Base-by-base conservation (phyloP, 257 asterid species). In the Solanum tacnaense region DNA sequence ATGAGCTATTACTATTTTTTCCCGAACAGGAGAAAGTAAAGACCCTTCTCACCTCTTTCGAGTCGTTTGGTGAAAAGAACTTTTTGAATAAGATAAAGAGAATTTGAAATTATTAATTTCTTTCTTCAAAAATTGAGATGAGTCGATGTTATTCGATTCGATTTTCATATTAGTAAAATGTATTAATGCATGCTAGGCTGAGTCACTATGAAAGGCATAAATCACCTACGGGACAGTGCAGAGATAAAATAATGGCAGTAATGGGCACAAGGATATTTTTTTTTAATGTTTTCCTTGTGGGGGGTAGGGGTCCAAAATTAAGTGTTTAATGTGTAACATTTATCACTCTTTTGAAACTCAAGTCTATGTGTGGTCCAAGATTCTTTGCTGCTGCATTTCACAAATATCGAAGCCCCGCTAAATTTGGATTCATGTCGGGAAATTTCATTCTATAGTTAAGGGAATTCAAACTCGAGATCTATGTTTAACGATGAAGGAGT, bases 371-470 rank as follows among this genome's bases (percentile, higher is more conserved):
- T 79, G 65, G 84, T 79, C 70, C 85, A 81, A 81, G 85, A 81
- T 46, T 81, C 70, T 60, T 46, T 29, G 29, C 35, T 81, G 70
- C 20, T 81, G 70, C 41, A 81, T 49, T 81, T 81, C 25, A 52
- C 62, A 52, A 18, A 4, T 4, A 46, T 46, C 56, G 7, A 13
- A 44, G 3, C 20, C 2, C 0, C 7, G 7, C 0, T 46, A 46
- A 46, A 52, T 52, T 52, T 6, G 23, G 0, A 52, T 16, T 52
- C 0, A 18, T 52, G 0, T 52, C 4, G 0, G 0, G 0, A 18
- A 6, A 0, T 2, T 2, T 0, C 9, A 46, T 46, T 46, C 0
- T 46, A 20, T 46, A 46, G 0, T 12, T 0, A 46, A 13, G 56
- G 2, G 0, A 46, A 46, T 46, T 46, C 2, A 0, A 46, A 46